A percentile compares a stretch with the other conserved stretches of the same genome.
Conservation (phyloP, 768 basidiomycete species). For the Coprinopsis sp. region DNA sequence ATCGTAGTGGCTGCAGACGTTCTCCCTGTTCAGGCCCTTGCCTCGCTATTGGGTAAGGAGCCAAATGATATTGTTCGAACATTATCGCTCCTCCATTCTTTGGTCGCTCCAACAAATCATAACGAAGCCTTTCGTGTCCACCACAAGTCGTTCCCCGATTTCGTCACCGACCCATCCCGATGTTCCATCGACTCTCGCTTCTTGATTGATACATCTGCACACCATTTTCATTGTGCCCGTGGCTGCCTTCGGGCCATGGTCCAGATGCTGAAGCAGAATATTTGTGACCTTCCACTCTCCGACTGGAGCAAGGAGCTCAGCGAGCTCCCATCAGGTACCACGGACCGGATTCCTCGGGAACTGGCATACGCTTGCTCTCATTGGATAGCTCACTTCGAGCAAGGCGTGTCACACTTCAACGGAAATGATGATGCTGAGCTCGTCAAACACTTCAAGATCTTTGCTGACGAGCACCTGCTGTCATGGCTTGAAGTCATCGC, state of each 20-base stretch:
- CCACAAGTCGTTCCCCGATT: constrained; percentile 7
- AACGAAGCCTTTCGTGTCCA: background rate
- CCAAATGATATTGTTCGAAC: background rate
- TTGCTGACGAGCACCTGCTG: background rate
- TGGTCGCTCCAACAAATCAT: background rate
- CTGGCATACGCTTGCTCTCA: background rate
- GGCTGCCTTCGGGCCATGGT: background rate
- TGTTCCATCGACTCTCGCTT: background rate
- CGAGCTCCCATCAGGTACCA: background rate
- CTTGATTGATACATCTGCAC: background rate
- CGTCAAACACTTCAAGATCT: background rate
- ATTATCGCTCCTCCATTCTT: background rate
- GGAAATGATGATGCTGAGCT: background rate
- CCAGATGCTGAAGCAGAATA: background rate
- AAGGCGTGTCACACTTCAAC: background rate
- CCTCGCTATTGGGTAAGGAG: background rate
- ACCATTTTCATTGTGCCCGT: background rate
- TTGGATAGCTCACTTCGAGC: constrained; percentile 1
- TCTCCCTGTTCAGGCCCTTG: background rate
- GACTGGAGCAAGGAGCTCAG: background rate
- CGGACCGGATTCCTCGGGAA: background rate
- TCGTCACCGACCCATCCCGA: background rate
- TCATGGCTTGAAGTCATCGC: background rate
- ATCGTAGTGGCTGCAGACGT: background rate
- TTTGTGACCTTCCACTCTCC: background rate